phyloP scores from a whole-genome alignment of 2,329 filamentous ascomycete genomes.

The Curvularia sp. region DNA sequence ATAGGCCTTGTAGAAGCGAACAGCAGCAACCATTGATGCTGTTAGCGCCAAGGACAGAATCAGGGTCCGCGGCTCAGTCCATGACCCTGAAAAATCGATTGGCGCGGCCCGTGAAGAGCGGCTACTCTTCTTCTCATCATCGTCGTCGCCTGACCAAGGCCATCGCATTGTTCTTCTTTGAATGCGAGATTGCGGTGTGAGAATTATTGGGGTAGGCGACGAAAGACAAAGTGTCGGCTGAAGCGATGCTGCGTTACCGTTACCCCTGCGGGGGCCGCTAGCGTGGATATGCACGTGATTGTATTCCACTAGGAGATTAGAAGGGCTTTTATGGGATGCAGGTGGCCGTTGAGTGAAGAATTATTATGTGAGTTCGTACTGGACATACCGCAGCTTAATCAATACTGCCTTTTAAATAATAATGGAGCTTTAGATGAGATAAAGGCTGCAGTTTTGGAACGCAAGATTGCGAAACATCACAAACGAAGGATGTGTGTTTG shows the following conservation, averaged over 20 bases:
- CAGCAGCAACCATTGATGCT: constrained; percentile 60
- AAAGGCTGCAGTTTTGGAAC: background rate
- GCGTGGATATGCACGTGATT: constrained; percentile 4
- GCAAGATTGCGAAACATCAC: background rate
- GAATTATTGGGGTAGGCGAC: background rate
- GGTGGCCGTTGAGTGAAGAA: background rate
- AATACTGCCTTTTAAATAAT: background rate
- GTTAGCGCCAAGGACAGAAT: constrained; percentile 64
- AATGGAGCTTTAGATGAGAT: background rate
- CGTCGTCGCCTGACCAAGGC: constrained; percentile 49
- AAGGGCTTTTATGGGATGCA: background rate
- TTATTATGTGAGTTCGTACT: background rate
- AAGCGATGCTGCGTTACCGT: constrained; percentile 1
- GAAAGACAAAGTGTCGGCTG: constrained; percentile 8
- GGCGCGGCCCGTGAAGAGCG: constrained; percentile 41
- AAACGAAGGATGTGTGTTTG: background rate
- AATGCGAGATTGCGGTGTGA: constrained; percentile 31
- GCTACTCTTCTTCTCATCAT: constrained; percentile 38
- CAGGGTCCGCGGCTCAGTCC: constrained; percentile 63
- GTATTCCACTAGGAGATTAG: background rate
- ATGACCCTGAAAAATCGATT: constrained; percentile 61
- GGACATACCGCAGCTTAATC: background rate
- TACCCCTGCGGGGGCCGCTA: constrained; percentile 4
- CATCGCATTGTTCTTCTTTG: constrained; percentile 50
- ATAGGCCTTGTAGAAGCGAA: constrained; percentile 72